Conservation (phyloP, 768 basidiomycete genomes). For the Amanita muscaria region DNA sequence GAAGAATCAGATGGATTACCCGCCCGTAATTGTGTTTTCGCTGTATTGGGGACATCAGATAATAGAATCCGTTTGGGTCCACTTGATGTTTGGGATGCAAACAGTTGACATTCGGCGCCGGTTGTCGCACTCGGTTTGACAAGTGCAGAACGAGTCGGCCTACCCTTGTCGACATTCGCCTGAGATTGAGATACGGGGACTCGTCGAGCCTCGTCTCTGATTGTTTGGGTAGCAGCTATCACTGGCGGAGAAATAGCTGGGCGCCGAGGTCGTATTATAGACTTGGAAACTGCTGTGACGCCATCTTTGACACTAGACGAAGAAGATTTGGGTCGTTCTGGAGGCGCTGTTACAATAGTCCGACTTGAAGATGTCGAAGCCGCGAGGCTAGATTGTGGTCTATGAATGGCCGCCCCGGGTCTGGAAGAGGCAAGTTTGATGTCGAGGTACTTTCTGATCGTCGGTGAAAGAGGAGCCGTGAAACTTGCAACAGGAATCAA, state of each 20-base stretch:
- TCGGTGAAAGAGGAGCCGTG: slow-evolving; percentile 62
- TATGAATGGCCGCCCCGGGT: not conserved
- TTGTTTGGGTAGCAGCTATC: not conserved
- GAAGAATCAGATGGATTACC: too few species aligned
- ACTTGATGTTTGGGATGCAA: slow-evolving; percentile 12
- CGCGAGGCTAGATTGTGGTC: not conserved
- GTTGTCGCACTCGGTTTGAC: too few species aligned
- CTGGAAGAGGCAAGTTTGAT: slow-evolving; percentile 18
- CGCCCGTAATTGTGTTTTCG: too few species aligned
- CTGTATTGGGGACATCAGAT: too few species aligned
- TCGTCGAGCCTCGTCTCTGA: slow-evolving; percentile 1
- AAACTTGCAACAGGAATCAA: slow-evolving; percentile 40
- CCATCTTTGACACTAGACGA: not conserved
- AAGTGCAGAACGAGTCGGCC: slow-evolving; percentile 4
- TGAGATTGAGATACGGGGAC: not conserved
- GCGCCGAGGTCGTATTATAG: too few species aligned
- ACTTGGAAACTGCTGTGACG: not conserved
- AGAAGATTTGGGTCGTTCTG: slow-evolving; percentile 5
- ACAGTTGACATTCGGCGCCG: not conserved
- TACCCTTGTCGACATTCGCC: too few species aligned
- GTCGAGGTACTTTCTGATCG: slow-evolving; percentile 68
- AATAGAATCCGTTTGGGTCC: slow-evolving; percentile 19
- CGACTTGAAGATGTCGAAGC: slow-evolving; percentile 1
- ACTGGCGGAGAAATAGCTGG: not conserved
- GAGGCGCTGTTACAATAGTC: not conserved